phyloP scores from a whole-genome alignment of 306 rosid species.

The Hippophae tibetana region DNA sequence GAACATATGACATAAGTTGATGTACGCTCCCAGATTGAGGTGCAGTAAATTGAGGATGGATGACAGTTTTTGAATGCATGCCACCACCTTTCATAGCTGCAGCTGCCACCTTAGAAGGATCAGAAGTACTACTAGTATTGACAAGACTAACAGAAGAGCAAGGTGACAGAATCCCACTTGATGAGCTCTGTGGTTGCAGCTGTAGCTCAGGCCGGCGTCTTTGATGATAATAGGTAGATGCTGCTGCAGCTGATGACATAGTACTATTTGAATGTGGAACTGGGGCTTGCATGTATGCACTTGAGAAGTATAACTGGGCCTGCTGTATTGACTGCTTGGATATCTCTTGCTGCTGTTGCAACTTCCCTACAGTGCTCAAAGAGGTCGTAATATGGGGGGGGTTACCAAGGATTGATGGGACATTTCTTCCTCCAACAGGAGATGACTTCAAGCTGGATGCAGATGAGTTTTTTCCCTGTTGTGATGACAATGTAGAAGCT shows the following conservation, averaged over 20 bases:
- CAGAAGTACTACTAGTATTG: slow-evolving; percentile 26
- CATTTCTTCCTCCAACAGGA: slow-evolving; percentile 72
- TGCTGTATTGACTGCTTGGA: slow-evolving; percentile 61
- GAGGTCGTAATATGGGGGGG: slow-evolving; percentile 46
- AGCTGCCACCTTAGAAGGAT: slow-evolving; percentile 45
- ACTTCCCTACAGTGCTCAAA: slow-evolving; percentile 38
- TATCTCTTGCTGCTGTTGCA: slow-evolving; percentile 29
- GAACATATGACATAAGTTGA: slow-evolving; percentile 52
- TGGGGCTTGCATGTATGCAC: slow-evolving; percentile 43
- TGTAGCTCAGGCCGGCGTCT: slow-evolving; percentile 60
- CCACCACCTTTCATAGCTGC: slow-evolving; percentile 47
- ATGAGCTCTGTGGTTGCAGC: slow-evolving; percentile 46
- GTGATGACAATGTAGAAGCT: slow-evolving; percentile 47
- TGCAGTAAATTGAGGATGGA: slow-evolving; percentile 60
- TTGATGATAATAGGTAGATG: slow-evolving; percentile 43
- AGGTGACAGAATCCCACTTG: slow-evolving; percentile 49
- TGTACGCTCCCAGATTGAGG: slow-evolving; percentile 60
- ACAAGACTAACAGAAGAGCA: slow-evolving; percentile 25
- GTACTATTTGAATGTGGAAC: slow-evolving; percentile 45
- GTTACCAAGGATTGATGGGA: slow-evolving; percentile 59
- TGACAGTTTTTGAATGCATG: slow-evolving; percentile 43
- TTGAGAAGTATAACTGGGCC: slow-evolving; percentile 47
- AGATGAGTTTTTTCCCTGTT: slow-evolving; percentile 55
- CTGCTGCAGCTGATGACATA: slow-evolving; percentile 32
- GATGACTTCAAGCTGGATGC: slow-evolving; percentile 62